Base-by-base conservation (phyloP, 768 basidiomycete genomes). In the Scleroderma citrinum region DNA sequence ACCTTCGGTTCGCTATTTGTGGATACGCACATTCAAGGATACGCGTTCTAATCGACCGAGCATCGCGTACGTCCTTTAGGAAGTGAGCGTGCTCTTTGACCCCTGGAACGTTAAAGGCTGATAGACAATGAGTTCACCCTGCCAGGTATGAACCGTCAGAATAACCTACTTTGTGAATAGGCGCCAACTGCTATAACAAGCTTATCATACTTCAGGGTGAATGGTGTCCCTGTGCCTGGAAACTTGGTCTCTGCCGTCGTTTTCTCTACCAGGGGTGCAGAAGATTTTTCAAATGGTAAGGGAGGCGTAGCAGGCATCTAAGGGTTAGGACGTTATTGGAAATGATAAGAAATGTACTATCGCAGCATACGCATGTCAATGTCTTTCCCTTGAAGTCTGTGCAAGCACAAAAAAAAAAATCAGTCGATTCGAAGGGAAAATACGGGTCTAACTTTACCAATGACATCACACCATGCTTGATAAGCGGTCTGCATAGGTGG, bases 151-250 rank as follows among this genome's bases (percentile, higher is more conserved):
- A 56, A 50, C 45, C 24, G 13, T 26, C 30, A 11, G 16, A 29
- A 4, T 32, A 3, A 56, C 77, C 44, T 58, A 88, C 89, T 92
- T 62, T 92, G 88, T 2, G 78, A 81, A 67, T 92, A 92, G 40
- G 87, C 85, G 2, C 92, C 92, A 1, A 90, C 89, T 7, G 87
- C 82, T 42, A 94, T 81, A 47, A 93, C 80, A 12, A 93, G 75
- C 61, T 87, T 89, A 66, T 93, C 90, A 59, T 87, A 92, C 17
- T 68, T 65, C 38, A 92, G 43, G 8, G 74, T 71, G 62, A 87
- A 91, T 7, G 73, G 66, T 24, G 69, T 63, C 7, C 62, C 59
- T 1, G 54, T 55, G 0, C 52, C 61, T 3, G 57, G 59, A 44
- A 53, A 55, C 42, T 51, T 58, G 35, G 48, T 39, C 29, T 56